Conservation (phyloP, 1,284 basidiomycete species). For the Ganoderma leucocontextum region DNA sequence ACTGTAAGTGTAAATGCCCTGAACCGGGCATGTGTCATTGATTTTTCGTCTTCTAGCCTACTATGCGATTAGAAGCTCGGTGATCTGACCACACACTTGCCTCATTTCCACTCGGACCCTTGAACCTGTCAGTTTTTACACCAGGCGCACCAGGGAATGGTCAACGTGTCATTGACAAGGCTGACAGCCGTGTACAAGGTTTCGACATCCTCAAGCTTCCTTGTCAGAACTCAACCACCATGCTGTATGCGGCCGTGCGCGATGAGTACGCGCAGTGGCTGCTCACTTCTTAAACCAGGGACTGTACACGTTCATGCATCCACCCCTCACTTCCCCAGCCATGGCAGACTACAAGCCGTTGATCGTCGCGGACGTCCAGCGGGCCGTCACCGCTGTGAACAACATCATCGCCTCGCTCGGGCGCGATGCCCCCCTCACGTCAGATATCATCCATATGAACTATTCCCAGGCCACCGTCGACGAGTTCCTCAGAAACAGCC, state of each 20-base stretch:
- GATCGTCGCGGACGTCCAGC: slow-evolving; percentile 11
- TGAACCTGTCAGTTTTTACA: no score
- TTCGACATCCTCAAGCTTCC: not conserved
- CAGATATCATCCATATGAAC: slow-evolving; percentile 17
- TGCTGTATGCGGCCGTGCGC: not conserved
- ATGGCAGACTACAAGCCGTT: slow-evolving; percentile 3
- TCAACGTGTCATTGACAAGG: no score
- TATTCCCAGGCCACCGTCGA: slow-evolving; percentile 14
- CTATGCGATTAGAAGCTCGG: no score
- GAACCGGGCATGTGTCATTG: no score
- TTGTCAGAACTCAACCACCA: not conserved
- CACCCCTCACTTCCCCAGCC: not conserved
- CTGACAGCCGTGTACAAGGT: not conserved
- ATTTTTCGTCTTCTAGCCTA: no score
- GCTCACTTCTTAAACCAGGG: not conserved
- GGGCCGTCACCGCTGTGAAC: slow-evolving; percentile 14
- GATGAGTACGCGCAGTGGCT: not conserved
- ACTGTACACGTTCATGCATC: not conserved
- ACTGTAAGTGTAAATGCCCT: no score
- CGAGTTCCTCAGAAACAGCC: slow-evolving; percentile 9
- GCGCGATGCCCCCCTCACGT: slow-evolving; percentile 8
- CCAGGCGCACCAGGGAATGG: no score
- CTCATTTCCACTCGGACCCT: no score
- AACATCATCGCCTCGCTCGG: slow-evolving; percentile 13
- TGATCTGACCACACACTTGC: no score